Conservation (phyloP, 2,329 filamentous ascomycete genomes). For the Daldinia eschscholtzii region DNA sequence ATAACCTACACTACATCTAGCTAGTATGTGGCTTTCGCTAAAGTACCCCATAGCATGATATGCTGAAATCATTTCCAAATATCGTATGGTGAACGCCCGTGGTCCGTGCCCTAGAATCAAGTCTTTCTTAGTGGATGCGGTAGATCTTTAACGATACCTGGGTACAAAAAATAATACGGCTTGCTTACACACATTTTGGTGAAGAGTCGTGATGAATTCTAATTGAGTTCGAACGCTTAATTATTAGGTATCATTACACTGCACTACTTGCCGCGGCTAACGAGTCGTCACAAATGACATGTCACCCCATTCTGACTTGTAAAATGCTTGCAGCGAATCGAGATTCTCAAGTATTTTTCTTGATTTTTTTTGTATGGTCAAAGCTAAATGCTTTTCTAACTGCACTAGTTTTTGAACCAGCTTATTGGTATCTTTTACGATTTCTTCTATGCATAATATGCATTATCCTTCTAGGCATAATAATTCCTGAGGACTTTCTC, state of each 20-base stretch:
- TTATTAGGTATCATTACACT: background rate
- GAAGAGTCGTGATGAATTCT: constrained; percentile 33
- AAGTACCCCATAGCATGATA: no score
- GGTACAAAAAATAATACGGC: constrained; percentile 16
- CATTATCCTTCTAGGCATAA: constrained; percentile 15
- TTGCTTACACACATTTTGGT: background rate
- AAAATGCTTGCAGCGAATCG: constrained; percentile 4
- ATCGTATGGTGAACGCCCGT: no score
- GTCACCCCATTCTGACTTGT: constrained; percentile 9
- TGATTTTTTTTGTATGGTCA: constrained; percentile 37
- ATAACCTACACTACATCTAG: no score
- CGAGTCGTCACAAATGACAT: constrained; percentile 10
- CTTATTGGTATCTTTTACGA: constrained; percentile 38
- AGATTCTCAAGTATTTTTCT: constrained; percentile 33
- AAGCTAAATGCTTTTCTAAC: constrained; percentile 1
- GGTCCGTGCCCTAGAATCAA: no score
- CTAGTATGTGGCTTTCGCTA: no score
- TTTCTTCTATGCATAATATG: constrained; percentile 15
- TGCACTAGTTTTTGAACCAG: constrained; percentile 19
- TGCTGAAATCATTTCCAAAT: no score
- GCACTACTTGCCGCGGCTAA: constrained; percentile 8
- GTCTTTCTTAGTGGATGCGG: no score
- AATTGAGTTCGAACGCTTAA: constrained; percentile 16
- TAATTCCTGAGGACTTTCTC: constrained; percentile 10
- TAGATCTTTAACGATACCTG: constrained; percentile 34